Base-by-base conservation (phyloP, 108 stramenopile genomes). In the Cyclotella baltica region DNA sequence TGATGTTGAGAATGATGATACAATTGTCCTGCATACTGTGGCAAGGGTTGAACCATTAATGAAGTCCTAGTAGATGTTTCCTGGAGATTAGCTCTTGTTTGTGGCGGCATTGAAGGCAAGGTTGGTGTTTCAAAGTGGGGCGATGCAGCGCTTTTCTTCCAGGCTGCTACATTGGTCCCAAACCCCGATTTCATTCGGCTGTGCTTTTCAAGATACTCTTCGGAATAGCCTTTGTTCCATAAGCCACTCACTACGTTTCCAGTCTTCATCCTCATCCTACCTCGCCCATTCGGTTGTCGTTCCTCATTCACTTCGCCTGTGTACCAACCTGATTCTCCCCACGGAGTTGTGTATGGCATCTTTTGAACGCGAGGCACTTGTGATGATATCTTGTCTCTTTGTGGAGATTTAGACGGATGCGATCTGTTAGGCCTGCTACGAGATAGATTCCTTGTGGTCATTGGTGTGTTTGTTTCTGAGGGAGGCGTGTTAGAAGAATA, bases 251-350 rank as follows among this genome's bases (percentile, higher is more conserved):
- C 18, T 59, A 47, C 3, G 46, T 68, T 59, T 16, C 75, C 75
- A n/a, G 53, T 68, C 33, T 79, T 74, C 36, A 76, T 86, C 36
- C 81, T 50, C 87, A 90, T 88, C 13, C 76, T 75, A 9, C 89
- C 89, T 13, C 70, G 66, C 36, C 89, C 89, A 74, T 90, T 58
- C 2, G 89, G 89, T 36, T 63, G 72, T 1, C 73, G 64, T 16
- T 56, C 63, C 3, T 85, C 55, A 37, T 76, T 61, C 28, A 90
- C 65, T 73, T 81, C 62, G 3, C 89, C 89, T 4, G 86, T 73
- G 55, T 84, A 90, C 51, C 55, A 58, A 33, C 89, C 89, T 19
- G 55, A 22, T 59, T 87, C 89, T 20, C 87, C 87, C 68, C 86
- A 88, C 0, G 85, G 87, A 65, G 66, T 62, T 22, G 57, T 62